phyloP scores from a whole-genome alignment of 768 basidiomycete species.

The Pulveroboletus sp. region DNA sequence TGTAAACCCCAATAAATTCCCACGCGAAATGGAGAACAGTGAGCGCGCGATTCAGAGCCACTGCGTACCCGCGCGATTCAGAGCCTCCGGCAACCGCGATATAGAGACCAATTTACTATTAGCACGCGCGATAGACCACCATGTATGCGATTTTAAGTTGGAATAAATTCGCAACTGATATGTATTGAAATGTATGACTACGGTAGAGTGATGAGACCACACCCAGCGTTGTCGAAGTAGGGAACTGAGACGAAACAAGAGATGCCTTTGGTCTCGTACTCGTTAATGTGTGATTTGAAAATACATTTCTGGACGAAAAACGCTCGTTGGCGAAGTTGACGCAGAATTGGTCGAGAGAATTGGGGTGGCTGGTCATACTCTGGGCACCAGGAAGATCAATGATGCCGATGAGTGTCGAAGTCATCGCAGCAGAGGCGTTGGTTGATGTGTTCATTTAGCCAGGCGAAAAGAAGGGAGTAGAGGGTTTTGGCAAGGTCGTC shows the following conservation, averaged over 20 bases:
- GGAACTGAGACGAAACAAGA: conserved; percentile 59
- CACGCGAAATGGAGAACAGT: no score
- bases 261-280: conserved; percentile 83
- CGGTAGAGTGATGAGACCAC: no score
- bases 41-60: no score
- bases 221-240: conserved; percentile 91
- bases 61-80: no score
- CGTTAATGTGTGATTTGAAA: conserved; percentile 77
- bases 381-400: conserved; percentile 94
- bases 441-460: conserved; percentile 96
- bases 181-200: no score
- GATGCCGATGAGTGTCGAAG: conserved; percentile 86
- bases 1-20: no score
- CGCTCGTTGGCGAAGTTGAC: conserved; percentile 96
- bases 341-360: conserved; percentile 94
- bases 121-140: no score
- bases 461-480: conserved; percentile 91
- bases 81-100: no score
- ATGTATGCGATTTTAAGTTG: no score
- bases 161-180: no score
- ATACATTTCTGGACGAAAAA: conserved; percentile 76
- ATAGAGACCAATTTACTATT: no score
- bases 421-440: conserved; percentile 92
- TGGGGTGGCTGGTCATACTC: conserved; percentile 80
- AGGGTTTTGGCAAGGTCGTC: conserved; percentile 93